These are phyloP conservation scores for Trichoderma asperelloides DNA, from an alignment of 495 filamentous ascomycete species.

Conservation along the genomic window DNA sequence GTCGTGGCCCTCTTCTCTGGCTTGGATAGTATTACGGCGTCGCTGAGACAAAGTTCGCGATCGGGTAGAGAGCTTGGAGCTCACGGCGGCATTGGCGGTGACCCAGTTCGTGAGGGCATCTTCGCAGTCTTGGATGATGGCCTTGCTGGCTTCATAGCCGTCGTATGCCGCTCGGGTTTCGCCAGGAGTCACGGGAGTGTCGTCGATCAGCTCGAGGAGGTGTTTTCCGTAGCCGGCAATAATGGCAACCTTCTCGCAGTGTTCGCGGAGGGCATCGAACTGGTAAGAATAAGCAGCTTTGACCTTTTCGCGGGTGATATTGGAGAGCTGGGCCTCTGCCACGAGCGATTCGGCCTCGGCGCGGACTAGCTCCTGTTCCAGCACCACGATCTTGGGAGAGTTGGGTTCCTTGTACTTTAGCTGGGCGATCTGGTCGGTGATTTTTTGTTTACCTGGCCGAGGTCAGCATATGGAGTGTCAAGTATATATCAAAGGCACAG, in stretches of 20 bases:
- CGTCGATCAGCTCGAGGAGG: conserved; percentile 86
- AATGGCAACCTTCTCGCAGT: conserved; percentile 96
- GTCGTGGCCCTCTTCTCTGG: conserved; percentile 59
- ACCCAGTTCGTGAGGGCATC: conserved; percentile 97
- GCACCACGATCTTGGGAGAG: conserved; percentile 91
- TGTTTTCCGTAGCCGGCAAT: conserved; percentile 98
- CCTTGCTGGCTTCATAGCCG: conserved; percentile 96
- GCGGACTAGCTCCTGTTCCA: conserved; percentile 97
- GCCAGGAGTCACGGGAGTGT: conserved; percentile 92
- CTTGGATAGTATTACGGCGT: conserved; percentile 60
- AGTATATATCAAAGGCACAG: not conserved
- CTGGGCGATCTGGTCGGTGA: conserved; percentile 97
- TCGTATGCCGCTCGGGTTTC: conserved; percentile 96
- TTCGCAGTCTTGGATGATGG: conserved; percentile 98
- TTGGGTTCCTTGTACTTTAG: conserved; percentile 99
- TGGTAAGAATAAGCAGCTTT: conserved; percentile 98
- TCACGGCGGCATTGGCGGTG: conserved; percentile 75
- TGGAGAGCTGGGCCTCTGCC: conserved; percentile 93
- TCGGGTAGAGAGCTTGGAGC: conserved; percentile 73
- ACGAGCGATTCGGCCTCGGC: conserved; percentile 97
- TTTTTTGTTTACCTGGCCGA: conserved; percentile 85
- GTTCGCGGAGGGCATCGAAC: conserved; percentile 93
- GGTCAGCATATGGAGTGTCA: not conserved
- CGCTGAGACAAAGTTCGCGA: conserved; percentile 80
- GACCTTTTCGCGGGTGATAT: conserved; percentile 98